A percentile compares a stretch with the other conserved stretches of the same genome.
These are phyloP conservation scores for Tricholoma bakamatsutake DNA, from an alignment of 768 basidiomycete species.

Conservation along the genomic window DNA sequence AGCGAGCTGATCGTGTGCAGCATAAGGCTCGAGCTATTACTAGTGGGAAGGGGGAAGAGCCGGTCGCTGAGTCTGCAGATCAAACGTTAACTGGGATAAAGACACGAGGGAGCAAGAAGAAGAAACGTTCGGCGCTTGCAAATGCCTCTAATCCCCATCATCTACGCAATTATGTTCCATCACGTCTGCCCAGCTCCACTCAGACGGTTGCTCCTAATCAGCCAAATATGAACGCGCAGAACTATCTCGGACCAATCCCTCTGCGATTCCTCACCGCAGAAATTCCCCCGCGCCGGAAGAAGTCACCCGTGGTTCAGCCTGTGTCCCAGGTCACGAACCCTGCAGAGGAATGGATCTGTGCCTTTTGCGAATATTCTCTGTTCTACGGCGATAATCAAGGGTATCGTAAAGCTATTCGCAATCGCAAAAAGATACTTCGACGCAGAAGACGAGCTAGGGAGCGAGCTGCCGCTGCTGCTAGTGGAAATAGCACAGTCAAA, in stretches of 20 bases:
- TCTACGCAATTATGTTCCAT: slow-evolving; percentile 89
- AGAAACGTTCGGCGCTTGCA: slow-evolving; percentile 86
- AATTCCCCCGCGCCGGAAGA: slow-evolving; percentile 42
- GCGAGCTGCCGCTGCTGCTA: slow-evolving; percentile 47
- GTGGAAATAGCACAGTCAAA: slow-evolving; percentile 27
- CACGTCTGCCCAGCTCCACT: slow-evolving; percentile 55
- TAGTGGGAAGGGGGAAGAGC: slow-evolving; percentile 23
- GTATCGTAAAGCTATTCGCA: slow-evolving; percentile 60
- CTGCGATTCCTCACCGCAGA: slow-evolving; percentile 65
- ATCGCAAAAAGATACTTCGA: slow-evolving; percentile 72
- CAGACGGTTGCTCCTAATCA: slow-evolving; percentile 30
- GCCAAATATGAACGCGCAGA: slow-evolving; percentile 32
- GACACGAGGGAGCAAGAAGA: slow-evolving; percentile 62
- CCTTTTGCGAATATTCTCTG: slow-evolving; percentile 87
- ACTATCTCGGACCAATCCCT: slow-evolving; percentile 55
- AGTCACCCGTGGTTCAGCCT: slow-evolving; percentile 9
- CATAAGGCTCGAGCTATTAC: slow-evolving; percentile 30
- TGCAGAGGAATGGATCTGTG: slow-evolving; percentile 89
- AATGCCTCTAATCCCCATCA: slow-evolving; percentile 97
- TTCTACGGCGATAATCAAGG: slow-evolving; percentile 81
- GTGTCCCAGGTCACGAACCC: slow-evolving; percentile 41
- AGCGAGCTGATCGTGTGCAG: slow-evolving; percentile 14
- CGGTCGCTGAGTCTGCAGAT: slow-evolving; percentile 33
- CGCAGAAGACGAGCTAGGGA: slow-evolving; percentile 68
- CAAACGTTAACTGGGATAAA: slow-evolving; percentile 25